A percentile compares a stretch with the other conserved stretches of the same genome.
Evolutionary conservation across 2,329 filamentous ascomycete genomes (phyloP).

Genomic region (Colletotrichum godetiae): DNA sequence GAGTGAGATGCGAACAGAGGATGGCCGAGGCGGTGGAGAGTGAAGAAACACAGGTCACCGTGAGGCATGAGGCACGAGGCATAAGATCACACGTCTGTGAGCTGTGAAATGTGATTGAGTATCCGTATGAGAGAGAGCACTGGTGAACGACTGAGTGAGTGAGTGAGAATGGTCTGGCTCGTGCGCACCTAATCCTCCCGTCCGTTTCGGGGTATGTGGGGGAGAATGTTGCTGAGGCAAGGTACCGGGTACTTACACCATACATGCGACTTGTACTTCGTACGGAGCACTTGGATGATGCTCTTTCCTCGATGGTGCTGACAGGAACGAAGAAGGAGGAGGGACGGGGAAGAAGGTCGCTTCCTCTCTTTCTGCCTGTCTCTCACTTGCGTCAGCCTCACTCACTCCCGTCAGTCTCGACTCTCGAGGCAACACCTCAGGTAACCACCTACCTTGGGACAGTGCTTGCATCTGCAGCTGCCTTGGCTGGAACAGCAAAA

Average conservation of each 20-base stretch:
- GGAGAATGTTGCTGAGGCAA: background rate
- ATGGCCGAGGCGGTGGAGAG: background rate
- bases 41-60: background rate
- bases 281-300: background rate
- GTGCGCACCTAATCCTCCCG: constrained; percentile 23
- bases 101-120: background rate
- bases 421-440: no score
- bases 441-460: background rate
- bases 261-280: no score
- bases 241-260: background rate
- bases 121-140: background rate
- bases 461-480: background rate
- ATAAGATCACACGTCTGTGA: background rate
- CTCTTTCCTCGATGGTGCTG: background rate
- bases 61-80: background rate
- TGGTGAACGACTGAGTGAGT: background rate
- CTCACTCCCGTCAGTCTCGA: no score
- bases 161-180: constrained; percentile 4
- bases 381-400: background rate
- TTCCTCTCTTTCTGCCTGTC: background rate
- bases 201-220: constrained; percentile 33
- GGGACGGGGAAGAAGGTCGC: no score
- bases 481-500: background rate
- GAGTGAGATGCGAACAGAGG: background rate
- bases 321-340: background rate